phyloP scores from a whole-genome alignment of 768 basidiomycete genomes.

The Suillus paluster region DNA sequence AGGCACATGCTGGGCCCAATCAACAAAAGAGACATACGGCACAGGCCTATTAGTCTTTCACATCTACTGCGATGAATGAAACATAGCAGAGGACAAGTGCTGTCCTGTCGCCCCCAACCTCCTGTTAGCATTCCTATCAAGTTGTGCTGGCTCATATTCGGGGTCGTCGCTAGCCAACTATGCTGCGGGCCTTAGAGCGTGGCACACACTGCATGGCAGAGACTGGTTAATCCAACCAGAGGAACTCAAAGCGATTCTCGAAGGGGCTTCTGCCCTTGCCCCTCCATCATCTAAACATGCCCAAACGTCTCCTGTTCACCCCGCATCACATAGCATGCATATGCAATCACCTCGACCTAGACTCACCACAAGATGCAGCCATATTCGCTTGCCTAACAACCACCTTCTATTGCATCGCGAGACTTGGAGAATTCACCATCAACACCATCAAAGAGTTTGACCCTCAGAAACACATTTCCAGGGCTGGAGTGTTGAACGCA shows the following conservation, averaged over 20 bases:
- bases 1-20: slow-evolving; percentile 29
- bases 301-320: too few relatives aligned
- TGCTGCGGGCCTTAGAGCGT: slow-evolving; percentile 21
- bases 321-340: too few relatives aligned
- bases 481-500: too few relatives aligned
- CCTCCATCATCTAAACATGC: too few relatives aligned
- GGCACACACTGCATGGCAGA: slow-evolving; percentile 28
- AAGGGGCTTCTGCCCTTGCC: background rate
- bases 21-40: slow-evolving; percentile 42
- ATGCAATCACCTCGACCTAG: too few relatives aligned
- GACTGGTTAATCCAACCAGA: slow-evolving; percentile 18
- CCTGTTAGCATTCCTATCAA: slow-evolving; percentile 19
- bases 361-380: too few relatives aligned
- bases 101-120: slow-evolving; percentile 30
- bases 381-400: too few relatives aligned
- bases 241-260: slow-evolving; percentile 21
- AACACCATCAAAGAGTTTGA: too few relatives aligned
- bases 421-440: too few relatives aligned
- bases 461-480: too few relatives aligned
- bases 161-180: slow-evolving; percentile 12
- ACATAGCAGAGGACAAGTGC: slow-evolving; percentile 36
- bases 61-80: slow-evolving; percentile 41
- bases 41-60: slow-evolving; percentile 45
- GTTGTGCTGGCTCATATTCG: slow-evolving; percentile 17
- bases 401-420: too few relatives aligned